Base-by-base conservation (phyloP, 352 stramenopile species). In the Thalassiosira delicatula region DNA sequence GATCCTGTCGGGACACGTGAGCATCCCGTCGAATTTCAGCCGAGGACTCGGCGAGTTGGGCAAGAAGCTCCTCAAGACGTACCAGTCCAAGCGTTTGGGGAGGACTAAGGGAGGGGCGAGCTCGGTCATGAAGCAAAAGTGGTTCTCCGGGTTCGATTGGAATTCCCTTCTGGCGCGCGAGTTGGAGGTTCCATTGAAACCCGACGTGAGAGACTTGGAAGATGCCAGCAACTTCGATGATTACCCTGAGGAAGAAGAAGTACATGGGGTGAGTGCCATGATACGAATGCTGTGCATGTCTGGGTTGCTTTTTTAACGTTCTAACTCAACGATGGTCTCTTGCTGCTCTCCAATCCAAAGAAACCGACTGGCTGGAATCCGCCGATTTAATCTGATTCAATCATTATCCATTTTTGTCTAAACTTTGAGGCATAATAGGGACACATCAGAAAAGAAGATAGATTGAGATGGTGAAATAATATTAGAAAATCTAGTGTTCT, bases 121-220 rank as follows among this genome's bases (percentile, higher is more conserved):
- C 11, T 91, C 92, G 7, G 93, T 98, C 21, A 95, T 95, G 33
- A 92, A 94, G 0, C 95, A 98, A 70, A 88, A 93, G 5, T 98
- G 93, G 93, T 98, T 98, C 76, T 79, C 81, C 37, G 81, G 84
- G 4, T 86, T 98, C 60, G 91, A 98, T 74, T 98, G 95, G 92
- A 67, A 77, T 33, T 76, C 71, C 3, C 61, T 86, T 32, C 57
- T 86, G 23, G 37, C 54, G 30, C 65, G 69, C 1, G 68, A 87
- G 33, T 44, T 84, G 30, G 63, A 86, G 35, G 79, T 87, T 60
- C 83, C 83, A 42, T 62, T 87, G 25, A 79, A 79, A 37, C 84
- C 84, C 17, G 62, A 86, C 9, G 77, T 90, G 7, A 85, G 72
- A 65, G 57, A 78, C 30, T 67, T 79, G 25, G 70, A 88, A 70